phyloP scores from a whole-genome alignment of 2,329 filamentous ascomycete species.

The Penicillium carneum region DNA sequence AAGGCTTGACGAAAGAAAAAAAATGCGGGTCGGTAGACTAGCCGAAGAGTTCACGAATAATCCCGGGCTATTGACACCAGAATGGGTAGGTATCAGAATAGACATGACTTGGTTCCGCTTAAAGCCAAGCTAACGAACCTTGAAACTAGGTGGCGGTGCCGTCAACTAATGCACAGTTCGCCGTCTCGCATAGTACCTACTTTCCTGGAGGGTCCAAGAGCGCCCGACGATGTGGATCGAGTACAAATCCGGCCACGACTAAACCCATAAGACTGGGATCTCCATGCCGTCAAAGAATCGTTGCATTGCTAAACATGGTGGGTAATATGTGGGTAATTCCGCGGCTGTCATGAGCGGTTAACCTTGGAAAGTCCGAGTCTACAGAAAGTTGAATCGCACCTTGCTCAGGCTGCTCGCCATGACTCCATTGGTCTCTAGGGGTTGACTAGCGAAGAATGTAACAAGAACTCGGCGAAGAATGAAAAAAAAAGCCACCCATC shows the following conservation, averaged over 20 bases:
- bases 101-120: constrained; percentile 25
- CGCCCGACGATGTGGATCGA: constrained; percentile 37
- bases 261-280: constrained; percentile 9
- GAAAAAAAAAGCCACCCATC: neutral
- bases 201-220: constrained; percentile 31
- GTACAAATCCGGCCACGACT: constrained; percentile 25
- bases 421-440: neutral
- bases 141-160: constrained; percentile 28
- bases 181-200: constrained; percentile 32
- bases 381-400: constrained; percentile 17
- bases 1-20: constrained; percentile 20
- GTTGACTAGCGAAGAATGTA: neutral
- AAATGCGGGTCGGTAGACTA: constrained; percentile 32
- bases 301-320: constrained; percentile 14
- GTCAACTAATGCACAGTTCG: constrained; percentile 31
- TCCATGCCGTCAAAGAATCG: constrained; percentile 19
- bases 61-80: constrained; percentile 15
- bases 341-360: constrained; percentile 21
- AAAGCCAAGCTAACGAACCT: constrained; percentile 33
- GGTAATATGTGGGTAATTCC: neutral
- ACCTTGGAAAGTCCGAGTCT: constrained; percentile 18
- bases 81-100: constrained; percentile 32
- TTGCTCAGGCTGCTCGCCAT: neutral
- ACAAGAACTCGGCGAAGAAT: neutral
- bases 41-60: constrained; percentile 30